Conservation (phyloP, 2,329 filamentous ascomycete genomes). For the Parasarocladium wereldwijsianum region DNA sequence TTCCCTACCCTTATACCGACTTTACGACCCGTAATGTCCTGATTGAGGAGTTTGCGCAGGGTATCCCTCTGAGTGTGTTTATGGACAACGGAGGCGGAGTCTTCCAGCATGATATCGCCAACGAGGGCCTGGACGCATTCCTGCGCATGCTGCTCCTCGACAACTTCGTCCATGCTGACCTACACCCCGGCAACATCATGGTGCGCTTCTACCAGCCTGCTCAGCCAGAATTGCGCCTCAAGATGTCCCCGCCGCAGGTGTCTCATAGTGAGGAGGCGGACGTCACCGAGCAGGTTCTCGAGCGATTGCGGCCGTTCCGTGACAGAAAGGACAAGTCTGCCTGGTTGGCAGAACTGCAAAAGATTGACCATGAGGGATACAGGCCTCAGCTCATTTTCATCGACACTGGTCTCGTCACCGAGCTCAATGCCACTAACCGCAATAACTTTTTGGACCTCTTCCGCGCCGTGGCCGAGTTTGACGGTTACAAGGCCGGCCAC, state of each 20-base stretch:
- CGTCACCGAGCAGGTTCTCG: constrained; percentile 76
- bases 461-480: constrained; percentile 89
- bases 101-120: constrained; percentile 87
- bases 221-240: constrained; percentile 43
- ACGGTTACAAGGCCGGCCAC: constrained; percentile 87
- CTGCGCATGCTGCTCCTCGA: constrained; percentile 92
- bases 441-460: constrained; percentile 91
- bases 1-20: constrained; percentile 84
- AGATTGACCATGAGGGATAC: constrained; percentile 78
- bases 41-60: constrained; percentile 90
- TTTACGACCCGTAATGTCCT: constrained; percentile 87
- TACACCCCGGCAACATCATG: constrained; percentile 98
- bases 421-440: constrained; percentile 76
- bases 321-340: constrained; percentile 44
- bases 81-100: constrained; percentile 81
- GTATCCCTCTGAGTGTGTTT: constrained; percentile 82
- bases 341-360: constrained; percentile 60
- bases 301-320: constrained; percentile 60
- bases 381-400: constrained; percentile 94
- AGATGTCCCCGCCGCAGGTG: constrained; percentile 14
- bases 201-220: constrained; percentile 89
- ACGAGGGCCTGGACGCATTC: constrained; percentile 91
- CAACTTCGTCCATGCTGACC: constrained; percentile 92
- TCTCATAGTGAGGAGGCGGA: constrained; percentile 43
- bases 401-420: constrained; percentile 87